These are phyloP conservation scores for Ophiostoma ulmi DNA, from an alignment of 2,329 filamentous ascomycete genomes.

Conservation along the genomic window DNA sequence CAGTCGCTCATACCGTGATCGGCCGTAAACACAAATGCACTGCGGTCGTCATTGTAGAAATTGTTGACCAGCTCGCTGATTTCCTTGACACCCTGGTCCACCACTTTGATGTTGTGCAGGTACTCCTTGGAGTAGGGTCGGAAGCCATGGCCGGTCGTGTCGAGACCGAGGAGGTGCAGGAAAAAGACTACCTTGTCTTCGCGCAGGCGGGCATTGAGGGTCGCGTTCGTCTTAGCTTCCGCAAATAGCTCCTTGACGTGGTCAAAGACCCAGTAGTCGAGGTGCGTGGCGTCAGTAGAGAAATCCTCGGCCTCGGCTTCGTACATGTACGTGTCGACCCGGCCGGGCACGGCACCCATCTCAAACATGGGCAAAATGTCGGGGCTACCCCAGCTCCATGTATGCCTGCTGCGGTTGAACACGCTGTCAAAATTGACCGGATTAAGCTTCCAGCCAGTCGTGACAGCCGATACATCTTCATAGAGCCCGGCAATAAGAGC, in stretches of 20 bases:
- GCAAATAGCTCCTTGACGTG: constrained; percentile 82
- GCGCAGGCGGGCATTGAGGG: constrained; percentile 64
- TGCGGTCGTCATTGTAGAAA: constrained; percentile 81
- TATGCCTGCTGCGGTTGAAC: constrained; percentile 93
- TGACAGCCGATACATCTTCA: constrained; percentile 95
- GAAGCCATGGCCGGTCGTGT: constrained; percentile 81
- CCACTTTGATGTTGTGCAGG: constrained; percentile 86
- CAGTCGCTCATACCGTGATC: constrained; percentile 99
- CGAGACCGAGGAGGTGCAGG: constrained; percentile 83
- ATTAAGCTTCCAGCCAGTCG: constrained; percentile 97
- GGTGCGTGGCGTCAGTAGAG: constrained; percentile 68
- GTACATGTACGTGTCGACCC: constrained; percentile 84
- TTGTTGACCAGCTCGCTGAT: constrained; percentile 74
- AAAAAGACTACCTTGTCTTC: constrained; percentile 93
- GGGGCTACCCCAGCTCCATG: constrained; percentile 98
- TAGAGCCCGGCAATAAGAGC: constrained; percentile 94
- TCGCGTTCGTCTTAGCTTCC: constrained; percentile 70
- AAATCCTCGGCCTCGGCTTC: constrained; percentile 84
- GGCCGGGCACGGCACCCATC: constrained; percentile 79
- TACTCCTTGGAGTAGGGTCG: constrained; percentile 95
- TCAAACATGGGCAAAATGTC: constrained; percentile 98
- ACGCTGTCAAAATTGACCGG: constrained; percentile 98
- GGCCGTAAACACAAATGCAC: constrained; percentile 92
- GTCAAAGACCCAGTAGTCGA: constrained; percentile 96
- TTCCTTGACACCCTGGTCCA: constrained; percentile 84